Evolutionary conservation across 75 land plant species (phyloP).

Genomic region (Selaginella moellendorffii): DNA sequence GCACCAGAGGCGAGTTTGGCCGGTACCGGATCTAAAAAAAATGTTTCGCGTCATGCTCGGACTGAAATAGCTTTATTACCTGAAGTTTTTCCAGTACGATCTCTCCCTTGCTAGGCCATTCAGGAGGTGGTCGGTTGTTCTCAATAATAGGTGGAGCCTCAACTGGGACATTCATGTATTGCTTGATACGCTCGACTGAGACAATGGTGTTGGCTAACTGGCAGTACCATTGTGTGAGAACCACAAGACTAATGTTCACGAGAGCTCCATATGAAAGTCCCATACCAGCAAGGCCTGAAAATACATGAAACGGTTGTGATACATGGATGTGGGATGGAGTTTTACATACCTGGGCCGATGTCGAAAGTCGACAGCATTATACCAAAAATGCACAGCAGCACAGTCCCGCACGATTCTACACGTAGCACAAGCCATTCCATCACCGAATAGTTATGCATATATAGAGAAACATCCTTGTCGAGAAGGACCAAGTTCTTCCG

Average conservation of each 20-base stretch:
- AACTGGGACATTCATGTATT: conserved; percentile 10
- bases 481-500: not conserved
- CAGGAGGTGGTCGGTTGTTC: conserved; percentile 10
- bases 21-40: conserved; percentile 42
- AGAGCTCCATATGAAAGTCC: not conserved
- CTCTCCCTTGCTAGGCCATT: conserved; percentile 18
- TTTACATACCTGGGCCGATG: not conserved
- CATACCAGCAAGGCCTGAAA: conserved; percentile 4
- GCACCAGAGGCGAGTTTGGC: conserved; percentile 54
- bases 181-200: conserved; percentile 6
- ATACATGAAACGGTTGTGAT: too few relatives aligned
- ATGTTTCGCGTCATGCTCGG: too few relatives aligned
- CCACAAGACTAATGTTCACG: conserved; percentile 4
- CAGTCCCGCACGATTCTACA: conserved; percentile 1
- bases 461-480: not conserved
- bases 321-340: not conserved
- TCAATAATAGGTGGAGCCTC: conserved; percentile 15
- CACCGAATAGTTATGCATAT: not conserved
- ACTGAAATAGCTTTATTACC: too few relatives aligned
- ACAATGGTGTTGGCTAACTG: not conserved
- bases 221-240: conserved; percentile 9
- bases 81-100: conserved; percentile 12
- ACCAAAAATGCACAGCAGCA: not conserved
- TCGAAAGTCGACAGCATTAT: not conserved
- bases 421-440: conserved; percentile 2